A percentile compares a stretch with the other conserved stretches of the same genome.
Evolutionary conservation across 2,329 filamentous ascomycete species (phyloP).

Genomic region (Nakataea oryzae): DNA sequence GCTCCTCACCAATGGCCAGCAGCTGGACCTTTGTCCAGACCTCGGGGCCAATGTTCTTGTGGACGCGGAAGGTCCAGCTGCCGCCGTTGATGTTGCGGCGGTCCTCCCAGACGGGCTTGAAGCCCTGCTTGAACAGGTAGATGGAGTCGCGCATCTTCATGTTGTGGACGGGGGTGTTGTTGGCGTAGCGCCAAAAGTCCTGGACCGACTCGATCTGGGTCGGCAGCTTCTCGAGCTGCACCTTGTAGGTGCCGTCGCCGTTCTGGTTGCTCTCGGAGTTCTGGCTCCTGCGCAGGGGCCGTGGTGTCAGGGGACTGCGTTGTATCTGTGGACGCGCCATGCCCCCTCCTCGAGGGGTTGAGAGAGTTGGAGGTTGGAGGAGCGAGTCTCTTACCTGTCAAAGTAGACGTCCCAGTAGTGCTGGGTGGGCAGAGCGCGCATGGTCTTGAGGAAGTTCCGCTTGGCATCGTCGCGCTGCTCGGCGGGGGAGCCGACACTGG

Average conservation of each 20-base stretch:
- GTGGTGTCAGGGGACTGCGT: neutral
- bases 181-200: slow-evolving; percentile 77
- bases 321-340: no score
- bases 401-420: slow-evolving; percentile 71
- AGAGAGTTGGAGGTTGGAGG: no score
- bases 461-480: slow-evolving; percentile 68
- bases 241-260: slow-evolving; percentile 35
- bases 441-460: slow-evolving; percentile 70
- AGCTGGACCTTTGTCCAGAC: slow-evolving; percentile 77
- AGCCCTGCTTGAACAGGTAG: slow-evolving; percentile 71
- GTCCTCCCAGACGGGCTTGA: slow-evolving; percentile 75
- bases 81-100: slow-evolving; percentile 77
- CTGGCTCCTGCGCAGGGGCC: slow-evolving; percentile 19
- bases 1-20: slow-evolving; percentile 71
- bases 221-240: slow-evolving; percentile 50
- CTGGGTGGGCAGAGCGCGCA: slow-evolving; percentile 64
- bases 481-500: slow-evolving; percentile 55
- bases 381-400: slow-evolving; percentile 42
- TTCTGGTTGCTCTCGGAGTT: slow-evolving; percentile 31
- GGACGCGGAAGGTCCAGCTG: slow-evolving; percentile 85
- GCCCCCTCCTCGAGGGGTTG: no score
- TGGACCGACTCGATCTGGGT: slow-evolving; percentile 66
- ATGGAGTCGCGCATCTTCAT: slow-evolving; percentile 70
- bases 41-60: slow-evolving; percentile 60
- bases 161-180: slow-evolving; percentile 67